Evolutionary conservation across 306 rosid species (phyloP).

Genomic region (cucumber (Cucumis sativus)): DNA sequence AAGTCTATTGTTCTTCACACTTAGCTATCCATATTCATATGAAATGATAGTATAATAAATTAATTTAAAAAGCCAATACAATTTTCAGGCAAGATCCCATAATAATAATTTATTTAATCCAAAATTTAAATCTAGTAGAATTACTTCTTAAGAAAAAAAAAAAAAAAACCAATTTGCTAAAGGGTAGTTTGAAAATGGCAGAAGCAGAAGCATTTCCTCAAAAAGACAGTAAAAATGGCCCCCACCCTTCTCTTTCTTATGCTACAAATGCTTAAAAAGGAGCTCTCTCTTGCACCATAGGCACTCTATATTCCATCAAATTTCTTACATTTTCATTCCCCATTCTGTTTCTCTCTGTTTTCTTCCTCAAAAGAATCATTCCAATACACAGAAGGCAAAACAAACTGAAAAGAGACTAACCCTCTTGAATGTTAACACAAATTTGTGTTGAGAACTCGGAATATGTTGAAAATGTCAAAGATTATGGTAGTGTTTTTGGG

Average conservation of each 20-base stretch:
- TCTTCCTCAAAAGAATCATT: slow-evolving; percentile 8
- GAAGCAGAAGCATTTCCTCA: neutral
- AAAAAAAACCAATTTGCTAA: neutral
- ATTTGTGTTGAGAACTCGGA: slow-evolving; percentile 13
- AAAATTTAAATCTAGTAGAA: neutral
- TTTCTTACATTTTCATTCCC: slow-evolving; percentile 4
- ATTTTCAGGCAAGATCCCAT: neutral
- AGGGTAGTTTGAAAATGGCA: slow-evolving; percentile 1
- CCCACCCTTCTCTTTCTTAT: slow-evolving; percentile 13
- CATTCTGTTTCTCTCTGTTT: slow-evolving; percentile 7
- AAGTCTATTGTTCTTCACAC: neutral
- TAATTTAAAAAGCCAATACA: neutral
- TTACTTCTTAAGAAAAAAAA: neutral
- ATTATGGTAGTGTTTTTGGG: slow-evolving; percentile 11
- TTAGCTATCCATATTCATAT: neutral
- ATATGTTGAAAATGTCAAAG: slow-evolving; percentile 12
- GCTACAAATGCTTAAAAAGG: slow-evolving; percentile 27
- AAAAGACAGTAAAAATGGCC: slow-evolving; percentile 16
- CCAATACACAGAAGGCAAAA: neutral
- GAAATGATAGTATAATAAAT: neutral
- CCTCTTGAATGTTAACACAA: neutral
- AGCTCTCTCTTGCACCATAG: neutral
- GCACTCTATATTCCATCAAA: slow-evolving; percentile 8
- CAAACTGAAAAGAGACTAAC: neutral
- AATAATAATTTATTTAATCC: neutral